Conservation (phyloP, 2,329 filamentous ascomycete genomes). For the Beauveria brongniartii region DNA sequence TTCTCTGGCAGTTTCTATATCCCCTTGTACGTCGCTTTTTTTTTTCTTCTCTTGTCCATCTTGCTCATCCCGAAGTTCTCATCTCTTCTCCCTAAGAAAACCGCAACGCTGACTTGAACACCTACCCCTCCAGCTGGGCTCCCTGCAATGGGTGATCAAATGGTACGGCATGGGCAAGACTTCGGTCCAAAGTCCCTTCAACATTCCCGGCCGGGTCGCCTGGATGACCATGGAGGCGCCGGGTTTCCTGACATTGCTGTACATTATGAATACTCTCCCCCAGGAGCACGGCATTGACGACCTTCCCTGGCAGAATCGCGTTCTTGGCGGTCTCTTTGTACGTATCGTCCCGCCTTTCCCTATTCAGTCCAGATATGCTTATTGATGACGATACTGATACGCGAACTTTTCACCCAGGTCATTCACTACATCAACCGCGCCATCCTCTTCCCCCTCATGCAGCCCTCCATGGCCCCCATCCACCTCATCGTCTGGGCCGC, state of each 20-base stretch:
- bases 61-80: conserved; percentile 3
- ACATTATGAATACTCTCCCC: conserved; percentile 66
- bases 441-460: conserved; percentile 69
- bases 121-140: conserved; percentile 48
- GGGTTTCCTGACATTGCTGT: conserved; percentile 69
- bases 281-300: conserved; percentile 44
- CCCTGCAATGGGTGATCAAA: conserved; percentile 64
- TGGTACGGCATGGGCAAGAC: conserved; percentile 95
- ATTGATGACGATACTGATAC: background rate
- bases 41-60: background rate
- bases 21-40: conserved; percentile 35
- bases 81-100: background rate
- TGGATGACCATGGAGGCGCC: conserved; percentile 87
- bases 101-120: background rate
- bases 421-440: conserved; percentile 91
- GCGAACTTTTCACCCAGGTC: conserved; percentile 34
- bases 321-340: conserved; percentile 61
- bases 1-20: conserved; percentile 43
- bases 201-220: conserved; percentile 78
- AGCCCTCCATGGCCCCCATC: conserved; percentile 89
- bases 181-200: conserved; percentile 63
- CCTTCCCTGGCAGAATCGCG: conserved; percentile 70
- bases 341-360: conserved; percentile 17
- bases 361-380: background rate
- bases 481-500: conserved; percentile 58